Percentiles rank a stretch among this genome's conserved stretches.
Evolutionary conservation across 345 rosid genomes (phyloP).

Genomic region (Clausena lansium): DNA sequence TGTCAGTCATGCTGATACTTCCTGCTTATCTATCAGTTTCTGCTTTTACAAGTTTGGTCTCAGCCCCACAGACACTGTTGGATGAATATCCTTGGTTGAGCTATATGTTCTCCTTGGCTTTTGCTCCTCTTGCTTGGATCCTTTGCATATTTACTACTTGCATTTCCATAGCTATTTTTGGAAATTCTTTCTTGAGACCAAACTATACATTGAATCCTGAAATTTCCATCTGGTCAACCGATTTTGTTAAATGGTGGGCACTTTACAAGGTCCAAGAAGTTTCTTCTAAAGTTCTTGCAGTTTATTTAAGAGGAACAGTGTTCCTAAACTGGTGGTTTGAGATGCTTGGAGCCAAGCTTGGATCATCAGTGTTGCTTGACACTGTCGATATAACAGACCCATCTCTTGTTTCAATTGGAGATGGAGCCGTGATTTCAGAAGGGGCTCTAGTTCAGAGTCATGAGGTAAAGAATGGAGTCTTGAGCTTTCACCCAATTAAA

Average conservation of each 20-base stretch:
- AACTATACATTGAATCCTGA: conserved; percentile 51
- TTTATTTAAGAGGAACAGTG: conserved; percentile 57
- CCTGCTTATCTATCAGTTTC: conserved; percentile 58
- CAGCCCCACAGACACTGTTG: conserved; percentile 12
- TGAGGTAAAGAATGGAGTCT: conserved; percentile 50
- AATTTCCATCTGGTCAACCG: conserved; percentile 50
- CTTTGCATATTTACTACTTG: conserved; percentile 49
- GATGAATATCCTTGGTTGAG: conserved; percentile 25
- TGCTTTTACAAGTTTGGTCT: conserved; percentile 35
- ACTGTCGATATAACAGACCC: conserved; percentile 64
- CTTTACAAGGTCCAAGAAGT: conserved; percentile 62
- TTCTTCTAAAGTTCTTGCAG: conserved; percentile 57
- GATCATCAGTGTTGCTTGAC: conserved; percentile 57
- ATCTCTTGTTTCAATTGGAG: conserved; percentile 56
- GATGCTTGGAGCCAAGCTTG: conserved; percentile 66
- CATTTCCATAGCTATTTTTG: conserved; percentile 40
- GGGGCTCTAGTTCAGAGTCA: conserved; percentile 66
- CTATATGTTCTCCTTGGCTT: conserved; percentile 29
- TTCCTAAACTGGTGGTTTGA: conserved; percentile 65
- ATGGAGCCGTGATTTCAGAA: conserved; percentile 61
- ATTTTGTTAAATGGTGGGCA: conserved; percentile 75
- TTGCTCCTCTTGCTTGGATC: conserved; percentile 69
- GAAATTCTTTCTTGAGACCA: conserved; percentile 56
- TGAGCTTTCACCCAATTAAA: conserved; percentile 50
- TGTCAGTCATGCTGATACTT: conserved; percentile 37